A percentile compares a stretch with the other conserved stretches of the same genome.
phyloP scores from a whole-genome alignment of 305 asterid genomes.

The Fraxinus floribunda region DNA sequence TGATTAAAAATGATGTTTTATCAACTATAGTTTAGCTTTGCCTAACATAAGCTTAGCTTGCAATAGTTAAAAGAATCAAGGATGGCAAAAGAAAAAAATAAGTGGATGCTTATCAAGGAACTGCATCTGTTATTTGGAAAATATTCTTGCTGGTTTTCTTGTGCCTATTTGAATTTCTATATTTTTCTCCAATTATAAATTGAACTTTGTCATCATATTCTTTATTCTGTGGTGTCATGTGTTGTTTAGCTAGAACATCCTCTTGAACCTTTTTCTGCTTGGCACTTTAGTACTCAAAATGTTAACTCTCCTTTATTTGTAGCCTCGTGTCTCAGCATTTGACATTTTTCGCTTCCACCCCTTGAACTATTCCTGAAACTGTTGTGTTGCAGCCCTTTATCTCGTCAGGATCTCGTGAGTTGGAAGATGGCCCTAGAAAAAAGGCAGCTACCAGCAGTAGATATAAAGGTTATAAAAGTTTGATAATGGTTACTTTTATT shows the following conservation, averaged over 20 bases:
- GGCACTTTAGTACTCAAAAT: neutral
- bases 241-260: conserved; percentile 15
- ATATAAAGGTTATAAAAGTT: conserved; percentile 57
- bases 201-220: neutral
- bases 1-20: neutral
- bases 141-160: conserved; percentile 12
- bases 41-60: neutral
- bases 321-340: conserved; percentile 11
- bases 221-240: conserved; percentile 15
- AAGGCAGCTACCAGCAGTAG: conserved; percentile 78
- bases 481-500: conserved; percentile 17
- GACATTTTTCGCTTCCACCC: conserved; percentile 12
- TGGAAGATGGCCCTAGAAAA: conserved; percentile 96
- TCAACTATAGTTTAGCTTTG: neutral
- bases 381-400: conserved; percentile 58
- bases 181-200: neutral
- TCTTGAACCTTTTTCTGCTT: conserved; percentile 7
- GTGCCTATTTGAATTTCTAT: neutral
- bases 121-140: conserved; percentile 10
- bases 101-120: neutral
- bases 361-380: conserved; percentile 19
- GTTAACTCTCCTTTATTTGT: neutral
- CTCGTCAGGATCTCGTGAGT: conserved; percentile 96
- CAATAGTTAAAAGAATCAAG: conserved; percentile 3
- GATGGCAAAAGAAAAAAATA: conserved; percentile 17